Evolutionary conservation across 2,329 filamentous ascomycete species (phyloP).

Genomic region (Ophiognomonia clavigignenti-juglandacearum): DNA sequence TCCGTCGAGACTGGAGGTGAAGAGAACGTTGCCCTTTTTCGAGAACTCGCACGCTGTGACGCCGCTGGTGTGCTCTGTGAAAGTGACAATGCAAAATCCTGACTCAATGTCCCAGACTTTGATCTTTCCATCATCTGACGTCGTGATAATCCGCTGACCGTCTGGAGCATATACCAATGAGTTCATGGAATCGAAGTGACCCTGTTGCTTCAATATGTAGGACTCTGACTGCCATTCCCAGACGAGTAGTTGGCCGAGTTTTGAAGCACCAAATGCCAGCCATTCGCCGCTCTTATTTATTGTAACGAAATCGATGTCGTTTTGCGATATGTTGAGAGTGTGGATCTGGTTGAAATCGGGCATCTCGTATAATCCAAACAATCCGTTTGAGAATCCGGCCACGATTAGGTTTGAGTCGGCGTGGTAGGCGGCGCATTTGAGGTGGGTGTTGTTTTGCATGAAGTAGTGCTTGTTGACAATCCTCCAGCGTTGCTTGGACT

Average conservation of each 20-base stretch:
- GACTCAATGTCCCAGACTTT: conserved; percentile 98
- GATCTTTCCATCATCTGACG: conserved; percentile 94
- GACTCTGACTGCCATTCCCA: conserved; percentile 99
- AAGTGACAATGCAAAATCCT: conserved; percentile 96
- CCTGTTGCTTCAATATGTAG: conserved; percentile 97
- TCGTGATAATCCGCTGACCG: conserved; percentile 86
- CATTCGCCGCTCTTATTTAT: conserved; percentile 95
- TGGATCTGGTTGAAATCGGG: conserved; percentile 96
- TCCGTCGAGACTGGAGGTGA: conserved; percentile 91
- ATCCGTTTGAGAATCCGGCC: conserved; percentile 88
- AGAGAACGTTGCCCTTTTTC: conserved; percentile 90
- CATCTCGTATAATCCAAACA: conserved; percentile 92
- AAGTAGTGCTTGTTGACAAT: conserved; percentile 92
- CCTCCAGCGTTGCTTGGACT: conserved; percentile 73
- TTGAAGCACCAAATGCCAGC: conserved; percentile 94
- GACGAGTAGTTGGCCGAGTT: conserved; percentile 90
- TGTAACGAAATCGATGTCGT: conserved; percentile 90
- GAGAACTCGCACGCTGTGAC: conserved; percentile 94
- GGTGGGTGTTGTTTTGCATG: conserved; percentile 80
- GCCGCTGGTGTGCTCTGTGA: conserved; percentile 92
- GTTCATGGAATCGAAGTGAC: conserved; percentile 95
- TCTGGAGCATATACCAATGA: conserved; percentile 89
- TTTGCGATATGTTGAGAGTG: conserved; percentile 88
- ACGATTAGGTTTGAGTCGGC: conserved; percentile 86
- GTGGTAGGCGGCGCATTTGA: conserved; percentile 90